Percentiles rank a stretch among this genome's conserved stretches.
phyloP scores from a whole-genome alignment of 441 rosid species.

The Bruguiera hainesii region DNA sequence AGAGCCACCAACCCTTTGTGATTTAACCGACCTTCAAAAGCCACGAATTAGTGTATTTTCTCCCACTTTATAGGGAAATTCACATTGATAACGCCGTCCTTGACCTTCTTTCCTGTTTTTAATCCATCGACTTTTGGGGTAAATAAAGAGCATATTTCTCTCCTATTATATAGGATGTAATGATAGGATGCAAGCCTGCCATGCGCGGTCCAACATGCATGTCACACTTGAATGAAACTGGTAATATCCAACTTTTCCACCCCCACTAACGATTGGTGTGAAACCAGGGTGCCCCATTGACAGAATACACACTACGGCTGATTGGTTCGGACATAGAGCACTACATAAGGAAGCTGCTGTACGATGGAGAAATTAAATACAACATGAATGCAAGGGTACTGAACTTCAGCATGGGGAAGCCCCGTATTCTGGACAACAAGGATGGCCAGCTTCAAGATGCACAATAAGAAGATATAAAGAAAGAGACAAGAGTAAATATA shows the following conservation, averaged over 20 bases:
- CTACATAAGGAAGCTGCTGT: conserved; percentile 80
- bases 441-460: conserved; percentile 32
- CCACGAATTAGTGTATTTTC: too few relatives aligned
- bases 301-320: conserved; percentile 85
- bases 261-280: conserved; percentile 1
- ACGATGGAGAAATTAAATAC: conserved; percentile 83
- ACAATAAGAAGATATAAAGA: conserved; percentile 16
- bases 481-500: not conserved
- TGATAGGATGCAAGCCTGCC: too few relatives aligned
- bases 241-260: not conserved
- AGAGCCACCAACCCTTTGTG: too few relatives aligned
- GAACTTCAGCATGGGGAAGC: conserved; percentile 96
- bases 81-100: too few relatives aligned
- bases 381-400: conserved; percentile 61
- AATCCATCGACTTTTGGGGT: too few relatives aligned
- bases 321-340: conserved; percentile 93
- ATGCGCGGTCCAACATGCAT: too few relatives aligned
- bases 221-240: too few relatives aligned
- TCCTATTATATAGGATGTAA: too few relatives aligned
- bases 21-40: too few relatives aligned
- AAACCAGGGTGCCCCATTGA: conserved; percentile 84
- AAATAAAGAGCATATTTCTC: too few relatives aligned
- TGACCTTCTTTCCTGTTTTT: too few relatives aligned
- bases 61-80: too few relatives aligned
- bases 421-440: conserved; percentile 48